These are phyloP conservation scores for Xylaria venustula DNA, from an alignment of 495 filamentous ascomycete species.

Conservation along the genomic window DNA sequence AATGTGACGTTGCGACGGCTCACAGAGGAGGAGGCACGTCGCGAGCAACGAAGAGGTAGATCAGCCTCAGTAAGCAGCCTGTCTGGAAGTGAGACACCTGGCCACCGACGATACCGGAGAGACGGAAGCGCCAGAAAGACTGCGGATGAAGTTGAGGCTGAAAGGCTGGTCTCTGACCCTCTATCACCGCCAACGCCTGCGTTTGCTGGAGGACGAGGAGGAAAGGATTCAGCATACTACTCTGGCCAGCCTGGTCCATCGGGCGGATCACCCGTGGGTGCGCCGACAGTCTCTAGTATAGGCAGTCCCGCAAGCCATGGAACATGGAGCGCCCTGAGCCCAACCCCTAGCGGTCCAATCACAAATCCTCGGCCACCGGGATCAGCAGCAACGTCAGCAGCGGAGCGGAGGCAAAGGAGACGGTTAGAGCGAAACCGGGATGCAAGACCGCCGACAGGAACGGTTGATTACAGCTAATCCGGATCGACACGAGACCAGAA, in stretches of 20 bases:
- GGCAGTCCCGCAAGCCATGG: slow-evolving; percentile 39
- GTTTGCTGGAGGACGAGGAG: slow-evolving; percentile 38
- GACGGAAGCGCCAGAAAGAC: slow-evolving; percentile 39
- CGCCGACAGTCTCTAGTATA: slow-evolving; percentile 42
- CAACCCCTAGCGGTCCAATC: slow-evolving; percentile 27
- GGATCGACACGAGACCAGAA: not conserved
- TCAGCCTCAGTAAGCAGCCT: slow-evolving; percentile 49
- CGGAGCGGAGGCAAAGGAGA: slow-evolving; percentile 46
- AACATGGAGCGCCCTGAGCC: slow-evolving; percentile 41
- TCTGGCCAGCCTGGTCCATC: slow-evolving; percentile 47
- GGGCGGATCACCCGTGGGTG: slow-evolving; percentile 24
- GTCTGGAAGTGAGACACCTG: slow-evolving; percentile 43
- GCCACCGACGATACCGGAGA: slow-evolving; percentile 43
- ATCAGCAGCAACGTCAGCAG: slow-evolving; percentile 28
- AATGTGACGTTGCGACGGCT: slow-evolving; percentile 79
- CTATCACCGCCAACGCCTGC: slow-evolving; percentile 48
- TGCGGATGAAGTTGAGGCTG: slow-evolving; percentile 39
- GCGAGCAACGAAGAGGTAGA: slow-evolving; percentile 31
- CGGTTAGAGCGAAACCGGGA: slow-evolving; percentile 46
- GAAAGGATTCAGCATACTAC: slow-evolving; percentile 56
- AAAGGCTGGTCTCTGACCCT: slow-evolving; percentile 35
- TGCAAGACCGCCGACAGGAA: slow-evolving; percentile 26
- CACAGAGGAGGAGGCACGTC: slow-evolving; percentile 73
- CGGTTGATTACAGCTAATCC: slow-evolving; percentile 45
- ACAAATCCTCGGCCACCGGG: slow-evolving; percentile 13